Percentiles rank a stretch among this genome's conserved stretches.
Conservation (phyloP, 108 stramenopile species). For the Thalassiosira profunda region DNA sequence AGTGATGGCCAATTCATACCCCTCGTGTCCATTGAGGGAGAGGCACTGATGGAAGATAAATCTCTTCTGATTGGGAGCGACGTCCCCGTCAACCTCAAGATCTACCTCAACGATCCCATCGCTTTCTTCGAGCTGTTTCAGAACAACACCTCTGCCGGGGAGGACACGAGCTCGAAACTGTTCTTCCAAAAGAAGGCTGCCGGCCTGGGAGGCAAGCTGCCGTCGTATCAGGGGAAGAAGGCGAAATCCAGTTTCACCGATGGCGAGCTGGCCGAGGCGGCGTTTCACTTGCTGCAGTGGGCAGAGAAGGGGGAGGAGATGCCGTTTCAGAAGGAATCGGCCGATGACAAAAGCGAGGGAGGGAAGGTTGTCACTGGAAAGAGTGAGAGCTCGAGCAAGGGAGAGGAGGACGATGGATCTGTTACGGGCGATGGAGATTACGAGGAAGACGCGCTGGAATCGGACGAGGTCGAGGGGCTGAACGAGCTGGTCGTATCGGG, state of each 20-base stretch:
- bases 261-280: constrained; percentile 40
- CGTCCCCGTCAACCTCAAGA: constrained; percentile 55
- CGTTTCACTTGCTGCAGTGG: constrained; percentile 84
- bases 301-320: constrained; percentile 72
- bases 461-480: constrained; percentile 13
- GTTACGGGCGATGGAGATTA: constrained; percentile 11
- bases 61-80: constrained; percentile 65
- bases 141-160: neutral
- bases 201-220: too few relatives aligned
- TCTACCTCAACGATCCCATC: constrained; percentile 47
- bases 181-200: constrained; percentile 11
- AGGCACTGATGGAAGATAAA: constrained; percentile 76
- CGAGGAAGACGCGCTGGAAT: constrained; percentile 24
- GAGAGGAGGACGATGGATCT: neutral
- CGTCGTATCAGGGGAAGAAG: neutral
- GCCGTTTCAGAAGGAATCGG: constrained; percentile 22
- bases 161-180: constrained; percentile 3
- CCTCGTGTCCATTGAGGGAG: constrained; percentile 45
- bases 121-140: constrained; percentile 64
- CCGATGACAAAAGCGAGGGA: neutral
- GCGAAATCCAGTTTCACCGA: neutral
- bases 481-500: too few relatives aligned
- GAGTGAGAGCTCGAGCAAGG: neutral
- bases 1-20: constrained; percentile 11
- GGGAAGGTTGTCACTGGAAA: neutral